Evolutionary conservation across 495 filamentous ascomycete genomes (phyloP).

Genomic region (Ascobolus immersus): DNA sequence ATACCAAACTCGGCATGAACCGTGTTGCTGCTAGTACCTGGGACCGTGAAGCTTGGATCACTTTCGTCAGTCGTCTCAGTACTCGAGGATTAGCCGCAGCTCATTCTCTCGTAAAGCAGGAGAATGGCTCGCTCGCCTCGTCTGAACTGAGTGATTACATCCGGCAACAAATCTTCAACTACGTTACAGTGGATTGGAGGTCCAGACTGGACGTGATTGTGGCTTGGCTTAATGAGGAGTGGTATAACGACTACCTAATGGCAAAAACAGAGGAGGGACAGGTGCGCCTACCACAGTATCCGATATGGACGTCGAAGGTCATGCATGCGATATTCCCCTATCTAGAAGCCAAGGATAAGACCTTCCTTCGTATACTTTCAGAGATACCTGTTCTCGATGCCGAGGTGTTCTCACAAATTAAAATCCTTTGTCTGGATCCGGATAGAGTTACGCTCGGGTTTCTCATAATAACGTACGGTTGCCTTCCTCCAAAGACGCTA

Average conservation of each 20-base stretch:
- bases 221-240: conserved; percentile 87
- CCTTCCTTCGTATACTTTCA: conserved; percentile 67
- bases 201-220: conserved; percentile 64
- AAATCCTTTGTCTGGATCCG: conserved; percentile 65
- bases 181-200: conserved; percentile 75
- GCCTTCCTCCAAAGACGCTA: conserved; percentile 19
- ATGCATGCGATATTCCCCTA: conserved; percentile 74
- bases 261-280: conserved; percentile 20
- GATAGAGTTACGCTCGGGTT: conserved; percentile 41
- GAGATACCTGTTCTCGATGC: conserved; percentile 63
- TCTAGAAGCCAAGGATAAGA: conserved; percentile 62
- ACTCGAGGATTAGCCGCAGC: conserved; percentile 41
- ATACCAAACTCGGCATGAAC: conserved; percentile 39
- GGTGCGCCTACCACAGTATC: conserved; percentile 39
- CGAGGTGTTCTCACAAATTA: conserved; percentile 44
- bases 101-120: conserved; percentile 4
- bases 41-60: conserved; percentile 77
- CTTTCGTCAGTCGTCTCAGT: conserved; percentile 59
- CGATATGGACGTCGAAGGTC: conserved; percentile 50
- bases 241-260: conserved; percentile 71
- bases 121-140: conserved; percentile 4
- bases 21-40: conserved; percentile 62
- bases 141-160: conserved; percentile 38
- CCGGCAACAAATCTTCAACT: conserved; percentile 52
- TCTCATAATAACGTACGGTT: conserved; percentile 32